phyloP scores from a whole-genome alignment of 202 grass and related monocot species.

The Schoenoplectus triqueter region DNA sequence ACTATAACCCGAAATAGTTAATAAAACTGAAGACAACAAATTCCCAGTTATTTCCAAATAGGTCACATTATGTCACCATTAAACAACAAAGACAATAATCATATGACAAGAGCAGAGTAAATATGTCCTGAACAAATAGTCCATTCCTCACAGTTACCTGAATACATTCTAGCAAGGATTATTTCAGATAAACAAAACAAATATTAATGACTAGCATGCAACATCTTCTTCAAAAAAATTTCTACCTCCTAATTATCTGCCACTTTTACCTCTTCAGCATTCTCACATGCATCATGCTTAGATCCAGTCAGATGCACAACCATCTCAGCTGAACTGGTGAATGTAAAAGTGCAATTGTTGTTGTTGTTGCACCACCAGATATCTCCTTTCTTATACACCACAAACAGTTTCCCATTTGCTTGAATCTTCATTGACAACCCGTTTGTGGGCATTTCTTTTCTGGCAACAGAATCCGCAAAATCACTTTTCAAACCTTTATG shows the following conservation, averaged over 20 bases:
- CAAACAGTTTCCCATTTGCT: slow-evolving; percentile 23
- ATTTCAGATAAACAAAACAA: background rate
- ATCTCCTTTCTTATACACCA: slow-evolving; percentile 23
- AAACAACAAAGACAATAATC: background rate
- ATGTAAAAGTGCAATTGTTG: slow-evolving; percentile 20
- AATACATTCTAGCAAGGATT: background rate
- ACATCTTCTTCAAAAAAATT: background rate
- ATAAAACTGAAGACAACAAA: background rate
- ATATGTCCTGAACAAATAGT: background rate
- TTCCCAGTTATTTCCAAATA: background rate
- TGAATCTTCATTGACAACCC: slow-evolving; percentile 9
- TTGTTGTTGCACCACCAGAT: slow-evolving; percentile 13
- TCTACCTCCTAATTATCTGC: background rate
- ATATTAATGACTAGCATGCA: background rate
- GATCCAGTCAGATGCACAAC: slow-evolving; percentile 22
- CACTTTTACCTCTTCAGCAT: slow-evolving; percentile 12
- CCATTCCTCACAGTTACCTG: background rate
- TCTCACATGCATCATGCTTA: slow-evolving; percentile 25
- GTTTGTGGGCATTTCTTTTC: background rate
- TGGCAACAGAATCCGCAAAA: background rate
- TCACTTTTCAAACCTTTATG: background rate
- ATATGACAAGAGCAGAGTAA: background rate
- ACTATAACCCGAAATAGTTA: background rate
- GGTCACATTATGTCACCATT: background rate
- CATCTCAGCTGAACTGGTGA: slow-evolving; percentile 17